Evolutionary conservation across 306 rosid genomes (phyloP).

Genomic region (Quercus variabilis): DNA sequence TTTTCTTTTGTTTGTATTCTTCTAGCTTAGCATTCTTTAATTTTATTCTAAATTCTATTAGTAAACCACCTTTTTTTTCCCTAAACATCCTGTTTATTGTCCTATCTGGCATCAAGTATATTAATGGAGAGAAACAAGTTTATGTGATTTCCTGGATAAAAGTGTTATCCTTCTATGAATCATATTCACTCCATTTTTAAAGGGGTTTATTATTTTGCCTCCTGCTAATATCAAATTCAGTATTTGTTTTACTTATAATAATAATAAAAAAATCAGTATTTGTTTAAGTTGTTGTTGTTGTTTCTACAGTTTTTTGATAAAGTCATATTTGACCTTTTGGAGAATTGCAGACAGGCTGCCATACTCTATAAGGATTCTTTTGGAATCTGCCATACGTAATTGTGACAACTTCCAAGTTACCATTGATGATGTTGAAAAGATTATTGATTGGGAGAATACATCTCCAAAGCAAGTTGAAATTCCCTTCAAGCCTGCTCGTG

Average conservation of each 20-base stretch:
- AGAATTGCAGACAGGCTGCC: conserved; percentile 23
- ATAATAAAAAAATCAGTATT: neutral
- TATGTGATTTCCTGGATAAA: neutral
- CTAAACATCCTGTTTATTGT: neutral
- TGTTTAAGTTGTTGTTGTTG: neutral
- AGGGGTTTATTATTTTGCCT: neutral
- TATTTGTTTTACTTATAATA: too few relatives aligned
- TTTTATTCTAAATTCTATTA: neutral
- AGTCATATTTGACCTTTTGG: neutral
- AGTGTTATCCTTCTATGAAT: neutral
- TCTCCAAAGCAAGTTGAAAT: conserved; percentile 12
- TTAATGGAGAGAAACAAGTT: neutral
- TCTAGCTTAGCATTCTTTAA: neutral
- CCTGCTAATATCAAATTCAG: too few relatives aligned
- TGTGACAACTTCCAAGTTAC: conserved; percentile 18
- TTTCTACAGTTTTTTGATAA: neutral
- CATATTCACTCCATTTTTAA: neutral
- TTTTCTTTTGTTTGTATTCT: neutral
- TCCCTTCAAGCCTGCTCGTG: conserved; percentile 17
- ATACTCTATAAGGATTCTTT: conserved; percentile 23
- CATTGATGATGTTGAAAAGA: conserved; percentile 14
- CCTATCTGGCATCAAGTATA: neutral
- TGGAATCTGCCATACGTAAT: conserved; percentile 23
- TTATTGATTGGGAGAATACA: conserved; percentile 12
- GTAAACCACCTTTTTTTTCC: neutral